These are phyloP conservation scores for Sporothrix dimorphospora DNA, from an alignment of 2,329 filamentous ascomycete species.

Conservation along the genomic window DNA sequence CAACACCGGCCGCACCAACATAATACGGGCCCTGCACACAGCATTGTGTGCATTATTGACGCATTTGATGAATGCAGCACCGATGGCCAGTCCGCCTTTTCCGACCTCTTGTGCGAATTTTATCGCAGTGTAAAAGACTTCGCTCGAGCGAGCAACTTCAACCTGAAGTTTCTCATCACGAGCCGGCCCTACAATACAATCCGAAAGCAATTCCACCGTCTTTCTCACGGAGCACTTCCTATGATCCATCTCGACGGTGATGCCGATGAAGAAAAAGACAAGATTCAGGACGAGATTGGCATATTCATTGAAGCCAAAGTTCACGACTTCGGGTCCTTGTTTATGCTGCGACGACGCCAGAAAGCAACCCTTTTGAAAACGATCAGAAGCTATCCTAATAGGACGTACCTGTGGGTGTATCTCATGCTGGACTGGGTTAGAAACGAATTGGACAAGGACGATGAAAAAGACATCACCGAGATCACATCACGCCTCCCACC, in stretches of 20 bases:
- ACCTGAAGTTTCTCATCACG: constrained; percentile 38
- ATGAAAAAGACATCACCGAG: constrained; percentile 25
- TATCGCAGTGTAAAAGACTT: constrained; percentile 26
- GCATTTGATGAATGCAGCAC: constrained; percentile 42
- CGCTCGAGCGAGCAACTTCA: neutral
- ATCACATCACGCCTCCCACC: constrained; percentile 32
- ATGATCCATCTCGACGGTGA: constrained; percentile 41
- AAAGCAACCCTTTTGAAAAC: constrained; percentile 32
- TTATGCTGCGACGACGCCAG: neutral
- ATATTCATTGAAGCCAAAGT: constrained; percentile 24
- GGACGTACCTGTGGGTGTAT: constrained; percentile 46
- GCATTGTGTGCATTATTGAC: constrained; percentile 41
- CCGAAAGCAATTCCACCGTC: constrained; percentile 36
- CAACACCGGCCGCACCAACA: neutral
- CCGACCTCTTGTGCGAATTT: neutral
- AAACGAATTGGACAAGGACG: constrained; percentile 38
- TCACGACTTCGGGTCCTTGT: constrained; percentile 24
- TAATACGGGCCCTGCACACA: neutral
- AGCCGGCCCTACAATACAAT: constrained; percentile 43
- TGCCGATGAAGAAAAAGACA: constrained; percentile 32
- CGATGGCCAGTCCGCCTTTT: neutral
- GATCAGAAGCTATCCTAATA: constrained; percentile 35
- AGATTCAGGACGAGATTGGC: constrained; percentile 25
- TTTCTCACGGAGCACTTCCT: too few relatives aligned
- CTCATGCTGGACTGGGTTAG: constrained; percentile 39